A percentile compares a stretch with the other conserved stretches of the same genome.
Conservation (phyloP, 2,329 filamentous ascomycete species). For the Phialophora tarda region DNA sequence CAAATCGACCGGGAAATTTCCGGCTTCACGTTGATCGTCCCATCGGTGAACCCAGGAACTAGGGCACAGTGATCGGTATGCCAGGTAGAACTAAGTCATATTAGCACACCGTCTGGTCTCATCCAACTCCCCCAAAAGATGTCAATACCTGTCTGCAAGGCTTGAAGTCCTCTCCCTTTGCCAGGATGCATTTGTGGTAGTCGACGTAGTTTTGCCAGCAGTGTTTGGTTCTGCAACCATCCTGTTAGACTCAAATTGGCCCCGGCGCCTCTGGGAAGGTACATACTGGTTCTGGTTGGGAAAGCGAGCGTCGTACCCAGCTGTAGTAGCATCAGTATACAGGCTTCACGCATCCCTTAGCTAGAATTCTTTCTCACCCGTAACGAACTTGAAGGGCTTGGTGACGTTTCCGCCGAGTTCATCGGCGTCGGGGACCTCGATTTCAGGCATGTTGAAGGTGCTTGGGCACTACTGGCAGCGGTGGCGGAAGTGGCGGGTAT, state of each 20-base stretch:
- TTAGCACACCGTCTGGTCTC: constrained; percentile 17
- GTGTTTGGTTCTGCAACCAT: constrained; percentile 76
- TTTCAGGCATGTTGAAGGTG: constrained; percentile 80
- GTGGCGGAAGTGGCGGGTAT: constrained; percentile 28
- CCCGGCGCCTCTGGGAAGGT: constrained; percentile 15
- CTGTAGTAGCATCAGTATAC: constrained; percentile 39
- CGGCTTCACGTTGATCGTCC: constrained; percentile 85
- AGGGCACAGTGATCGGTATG: constrained; percentile 97
- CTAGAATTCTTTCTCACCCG: constrained; percentile 44
- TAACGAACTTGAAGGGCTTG: constrained; percentile 91
- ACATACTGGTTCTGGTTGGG: constrained; percentile 82
- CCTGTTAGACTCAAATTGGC: constrained; percentile 23
- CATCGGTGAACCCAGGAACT: constrained; percentile 91
- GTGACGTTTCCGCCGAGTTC: constrained; percentile 79
- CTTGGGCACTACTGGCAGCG: constrained; percentile 45
- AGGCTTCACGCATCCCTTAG: constrained; percentile 31
- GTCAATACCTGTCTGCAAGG: constrained; percentile 87
- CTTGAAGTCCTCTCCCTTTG: constrained; percentile 98
- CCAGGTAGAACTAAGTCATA: constrained; percentile 79
- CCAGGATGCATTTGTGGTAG: constrained; percentile 99
- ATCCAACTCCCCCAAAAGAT: neutral
- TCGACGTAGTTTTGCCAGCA: constrained; percentile 99
- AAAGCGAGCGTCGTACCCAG: constrained; percentile 96
- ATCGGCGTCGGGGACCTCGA: constrained; percentile 65
- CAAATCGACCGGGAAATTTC: constrained; percentile 58